Conservation (phyloP, 2,329 filamentous ascomycete genomes). For the Fusarium vanettenii region DNA sequence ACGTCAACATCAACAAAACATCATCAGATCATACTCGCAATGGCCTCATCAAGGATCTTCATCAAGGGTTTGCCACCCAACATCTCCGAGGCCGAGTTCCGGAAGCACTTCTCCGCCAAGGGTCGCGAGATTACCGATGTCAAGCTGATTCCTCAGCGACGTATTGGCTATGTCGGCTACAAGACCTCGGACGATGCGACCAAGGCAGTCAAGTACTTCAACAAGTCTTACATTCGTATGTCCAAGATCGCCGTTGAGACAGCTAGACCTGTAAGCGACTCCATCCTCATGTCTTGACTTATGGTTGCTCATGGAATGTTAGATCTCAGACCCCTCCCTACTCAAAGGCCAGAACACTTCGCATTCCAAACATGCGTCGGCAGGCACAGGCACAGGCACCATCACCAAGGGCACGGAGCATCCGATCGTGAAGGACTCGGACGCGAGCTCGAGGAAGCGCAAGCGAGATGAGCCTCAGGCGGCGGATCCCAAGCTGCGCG, state of each 20-base stretch:
- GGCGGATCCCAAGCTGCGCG: constrained; percentile 82
- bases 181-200: constrained; percentile 83
- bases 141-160: constrained; percentile 87
- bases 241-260: constrained; percentile 92
- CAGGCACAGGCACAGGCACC: constrained; percentile 1
- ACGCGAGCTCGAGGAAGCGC: constrained; percentile 71
- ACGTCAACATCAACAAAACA: constrained; percentile 2
- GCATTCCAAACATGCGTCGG: constrained; percentile 39
- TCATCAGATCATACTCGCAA: constrained; percentile 44
- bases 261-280: constrained; percentile 76
- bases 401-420: constrained; percentile 29
- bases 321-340: constrained; percentile 59
- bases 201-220: constrained; percentile 92
- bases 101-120: constrained; percentile 83
- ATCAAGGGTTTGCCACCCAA: constrained; percentile 87
- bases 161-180: constrained; percentile 97
- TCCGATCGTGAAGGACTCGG: constrained; percentile 48
- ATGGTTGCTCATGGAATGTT: constrained; percentile 52
- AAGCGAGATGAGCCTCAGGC: constrained; percentile 70
- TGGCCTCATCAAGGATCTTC: constrained; percentile 77
- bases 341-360: constrained; percentile 42
- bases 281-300: constrained; percentile 28
- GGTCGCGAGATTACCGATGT: constrained; percentile 86
- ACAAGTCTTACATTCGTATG: constrained; percentile 95
- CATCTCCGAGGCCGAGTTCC: constrained; percentile 86